These are phyloP conservation scores for Nakaseomyces bracarensis DNA, from an alignment of 1,139 yeast genomes.

Conservation along the genomic window DNA sequence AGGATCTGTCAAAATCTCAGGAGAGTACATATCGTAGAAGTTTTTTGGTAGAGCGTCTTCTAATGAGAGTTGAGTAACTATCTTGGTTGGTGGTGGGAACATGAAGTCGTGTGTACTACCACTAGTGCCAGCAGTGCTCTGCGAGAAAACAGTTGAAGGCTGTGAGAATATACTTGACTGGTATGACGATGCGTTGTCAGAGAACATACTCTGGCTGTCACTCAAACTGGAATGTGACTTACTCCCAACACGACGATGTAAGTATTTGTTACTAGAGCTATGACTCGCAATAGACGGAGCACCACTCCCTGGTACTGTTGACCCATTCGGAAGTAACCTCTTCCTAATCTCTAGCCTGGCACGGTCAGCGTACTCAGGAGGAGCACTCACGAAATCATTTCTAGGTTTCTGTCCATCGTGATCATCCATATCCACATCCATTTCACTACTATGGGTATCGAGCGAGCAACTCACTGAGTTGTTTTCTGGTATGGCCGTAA, in stretches of 20 bases:
- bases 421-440: slow-evolving; percentile 2
- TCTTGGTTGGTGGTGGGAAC: slow-evolving; percentile 11
- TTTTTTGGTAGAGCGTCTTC: slow-evolving; percentile 41
- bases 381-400: slow-evolving; percentile 32
- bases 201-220: slow-evolving; percentile 17
- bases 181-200: slow-evolving; percentile 21
- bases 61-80: slow-evolving; percentile 23
- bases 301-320: not conserved
- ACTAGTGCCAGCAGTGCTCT: slow-evolving; percentile 13
- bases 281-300: not conserved
- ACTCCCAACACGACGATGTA: slow-evolving; percentile 5
- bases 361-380: slow-evolving; percentile 35
- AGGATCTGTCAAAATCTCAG: slow-evolving; percentile 40
- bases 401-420: slow-evolving; percentile 9
- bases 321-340: slow-evolving; percentile 22
- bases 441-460: not conserved
- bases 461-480: not conserved
- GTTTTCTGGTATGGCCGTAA: slow-evolving; percentile 10
- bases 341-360: slow-evolving; percentile 36
- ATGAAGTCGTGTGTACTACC: slow-evolving; percentile 7
- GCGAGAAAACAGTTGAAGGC: slow-evolving; percentile 19
- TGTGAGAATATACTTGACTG: slow-evolving; percentile 28
- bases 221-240: slow-evolving; percentile 7
- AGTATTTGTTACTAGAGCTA: slow-evolving; percentile 6
- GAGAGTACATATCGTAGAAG: slow-evolving; percentile 47